Evolutionary conservation across 805 yeast genomes (phyloP).

Genomic region (Candida maltosa): DNA sequence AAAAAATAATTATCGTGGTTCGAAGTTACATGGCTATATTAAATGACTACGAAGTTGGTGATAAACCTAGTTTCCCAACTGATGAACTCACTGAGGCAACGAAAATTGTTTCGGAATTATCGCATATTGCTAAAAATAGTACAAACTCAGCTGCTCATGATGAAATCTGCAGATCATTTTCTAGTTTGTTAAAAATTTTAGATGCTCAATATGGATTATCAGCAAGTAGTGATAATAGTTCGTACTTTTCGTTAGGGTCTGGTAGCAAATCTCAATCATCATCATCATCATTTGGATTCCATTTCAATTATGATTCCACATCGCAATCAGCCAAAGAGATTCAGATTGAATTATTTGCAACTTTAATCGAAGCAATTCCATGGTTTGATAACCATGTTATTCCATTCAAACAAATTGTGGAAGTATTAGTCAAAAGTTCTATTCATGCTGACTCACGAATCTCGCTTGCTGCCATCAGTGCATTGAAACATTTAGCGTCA

Average conservation of each 20-base stretch:
- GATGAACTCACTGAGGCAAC: constrained; percentile 19
- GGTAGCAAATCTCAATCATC: constrained; percentile 32
- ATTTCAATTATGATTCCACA: constrained; percentile 36
- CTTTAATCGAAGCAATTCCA: constrained; percentile 69
- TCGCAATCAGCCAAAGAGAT: constrained; percentile 31
- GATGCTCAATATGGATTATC: constrained; percentile 54
- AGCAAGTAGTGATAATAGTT: constrained; percentile 21
- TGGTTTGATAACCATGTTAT: constrained; percentile 49
- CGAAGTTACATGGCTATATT: constrained; percentile 71
- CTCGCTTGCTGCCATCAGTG: constrained; percentile 57
- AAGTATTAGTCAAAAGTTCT: constrained; percentile 72
- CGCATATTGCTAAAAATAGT: constrained; percentile 39
- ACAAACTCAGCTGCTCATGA: constrained; percentile 60
- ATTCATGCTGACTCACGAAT: constrained; percentile 65
- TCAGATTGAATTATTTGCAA: constrained; percentile 63
- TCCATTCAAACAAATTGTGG: constrained; percentile 64
- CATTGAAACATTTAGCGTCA: constrained; percentile 65
- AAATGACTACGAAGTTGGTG: constrained; percentile 51
- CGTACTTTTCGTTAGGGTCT: constrained; percentile 10
- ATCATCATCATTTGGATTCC: constrained; percentile 39
- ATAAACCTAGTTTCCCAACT: constrained; percentile 73
- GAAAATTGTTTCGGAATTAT: constrained; percentile 24
- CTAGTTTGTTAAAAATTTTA: constrained; percentile 51
- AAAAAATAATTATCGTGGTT: constrained; percentile 65
- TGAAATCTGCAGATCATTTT: constrained; percentile 61